A percentile compares a stretch with the other conserved stretches of the same genome.
Evolutionary conservation across 345 rosid genomes (phyloP).

Genomic region (Melaleuca alternifolia): DNA sequence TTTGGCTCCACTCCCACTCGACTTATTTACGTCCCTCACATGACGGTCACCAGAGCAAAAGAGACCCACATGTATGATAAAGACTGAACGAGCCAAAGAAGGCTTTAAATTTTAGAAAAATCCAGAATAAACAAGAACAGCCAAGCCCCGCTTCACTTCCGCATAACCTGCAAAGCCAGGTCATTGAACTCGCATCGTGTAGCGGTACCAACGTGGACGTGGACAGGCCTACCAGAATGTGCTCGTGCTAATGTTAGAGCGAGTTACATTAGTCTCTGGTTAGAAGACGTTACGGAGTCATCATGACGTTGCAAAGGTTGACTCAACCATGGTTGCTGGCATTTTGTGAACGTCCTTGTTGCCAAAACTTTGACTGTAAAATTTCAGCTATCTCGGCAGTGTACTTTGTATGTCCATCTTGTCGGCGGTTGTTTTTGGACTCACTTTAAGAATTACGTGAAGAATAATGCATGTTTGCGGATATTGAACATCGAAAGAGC

Average conservation of each 20-base stretch:
- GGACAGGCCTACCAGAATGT: not conserved
- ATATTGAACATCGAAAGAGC: not conserved
- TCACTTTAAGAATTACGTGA: not conserved
- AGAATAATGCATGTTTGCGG: not conserved
- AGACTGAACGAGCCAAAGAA: not conserved
- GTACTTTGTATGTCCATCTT: not conserved
- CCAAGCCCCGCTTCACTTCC: not conserved
- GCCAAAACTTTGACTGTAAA: not conserved
- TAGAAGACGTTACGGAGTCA: too few species aligned
- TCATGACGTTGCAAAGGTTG: too few species aligned
- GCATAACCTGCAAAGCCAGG: not conserved
- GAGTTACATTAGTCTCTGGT: too few species aligned
- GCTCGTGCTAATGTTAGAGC: too few species aligned
- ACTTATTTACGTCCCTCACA: not conserved
- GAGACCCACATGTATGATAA: not conserved
- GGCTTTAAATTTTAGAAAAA: not conserved
- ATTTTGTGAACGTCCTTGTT: not conserved
- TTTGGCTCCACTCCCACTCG: not conserved
- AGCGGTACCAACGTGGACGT: not conserved
- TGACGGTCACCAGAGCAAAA: not conserved
- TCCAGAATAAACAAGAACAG: not conserved
- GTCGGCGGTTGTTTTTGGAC: not conserved
- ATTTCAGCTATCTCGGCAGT: not conserved
- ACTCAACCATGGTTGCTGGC: not conserved
- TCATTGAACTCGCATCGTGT: not conserved